phyloP scores from a whole-genome alignment of 345 rosid species.

The Gossypium rotundifolium region DNA sequence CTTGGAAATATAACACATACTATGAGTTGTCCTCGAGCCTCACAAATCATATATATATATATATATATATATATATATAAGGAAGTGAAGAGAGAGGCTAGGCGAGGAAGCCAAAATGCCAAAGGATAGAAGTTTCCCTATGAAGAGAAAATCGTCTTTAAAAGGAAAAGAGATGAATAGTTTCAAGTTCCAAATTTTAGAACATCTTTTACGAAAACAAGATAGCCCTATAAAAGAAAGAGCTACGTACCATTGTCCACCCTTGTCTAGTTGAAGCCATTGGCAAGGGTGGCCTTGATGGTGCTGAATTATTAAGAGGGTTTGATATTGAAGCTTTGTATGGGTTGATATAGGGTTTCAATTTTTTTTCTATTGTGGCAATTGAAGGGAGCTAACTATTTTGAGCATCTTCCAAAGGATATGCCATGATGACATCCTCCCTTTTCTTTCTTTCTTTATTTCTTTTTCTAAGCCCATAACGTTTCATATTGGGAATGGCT shows the following conservation, averaged over 20 bases:
- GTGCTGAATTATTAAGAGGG: slow-evolving; percentile 24
- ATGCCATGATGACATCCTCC: background rate
- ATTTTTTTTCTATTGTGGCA: background rate
- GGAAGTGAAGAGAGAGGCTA: background rate
- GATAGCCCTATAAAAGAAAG: background rate
- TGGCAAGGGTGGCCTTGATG: slow-evolving; percentile 21
- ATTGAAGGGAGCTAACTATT: too few relatives aligned
- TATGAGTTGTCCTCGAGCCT: slow-evolving; percentile 17
- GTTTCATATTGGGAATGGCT: background rate
- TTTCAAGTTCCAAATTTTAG: background rate
- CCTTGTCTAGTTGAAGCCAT: background rate
- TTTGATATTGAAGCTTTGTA: slow-evolving; percentile 12
- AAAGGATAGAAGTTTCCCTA: slow-evolving; percentile 65
- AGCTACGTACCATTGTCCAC: background rate
- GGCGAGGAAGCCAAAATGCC: slow-evolving; percentile 34
- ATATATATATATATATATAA: background rate
- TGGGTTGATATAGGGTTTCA: background rate
- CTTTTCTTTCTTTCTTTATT: background rate
- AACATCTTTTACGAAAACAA: background rate
- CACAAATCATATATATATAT: background rate
- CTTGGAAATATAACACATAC: background rate
- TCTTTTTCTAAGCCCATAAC: background rate
- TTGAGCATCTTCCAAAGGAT: background rate
- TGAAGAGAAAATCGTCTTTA: slow-evolving; percentile 8
- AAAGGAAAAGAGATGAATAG: background rate